These are phyloP conservation scores for Fusarium sp. DNA, from an alignment of 2,329 filamentous ascomycete species.

Conservation along the genomic window DNA sequence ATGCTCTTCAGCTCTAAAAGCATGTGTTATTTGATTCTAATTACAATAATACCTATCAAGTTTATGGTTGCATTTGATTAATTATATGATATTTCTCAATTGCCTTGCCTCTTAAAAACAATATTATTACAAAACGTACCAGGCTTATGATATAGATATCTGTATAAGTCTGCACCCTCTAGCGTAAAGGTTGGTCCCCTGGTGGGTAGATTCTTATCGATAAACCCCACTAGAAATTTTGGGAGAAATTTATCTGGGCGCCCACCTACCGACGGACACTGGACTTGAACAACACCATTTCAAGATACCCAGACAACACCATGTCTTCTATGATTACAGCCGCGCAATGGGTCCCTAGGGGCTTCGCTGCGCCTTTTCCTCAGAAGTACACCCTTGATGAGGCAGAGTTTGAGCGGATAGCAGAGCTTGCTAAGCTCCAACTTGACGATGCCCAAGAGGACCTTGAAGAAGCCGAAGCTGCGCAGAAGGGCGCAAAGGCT, in stretches of 20 bases:
- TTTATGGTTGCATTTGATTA: background rate
- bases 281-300: slow-evolving; percentile 34
- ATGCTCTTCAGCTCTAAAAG: background rate
- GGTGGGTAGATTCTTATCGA: slow-evolving; percentile 51
- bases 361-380: slow-evolving; percentile 81
- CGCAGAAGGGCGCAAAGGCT: slow-evolving; percentile 47
- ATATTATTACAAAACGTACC: background rate
- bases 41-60: background rate
- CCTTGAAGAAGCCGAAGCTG: slow-evolving; percentile 74
- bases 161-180: background rate
- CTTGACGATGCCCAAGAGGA: slow-evolving; percentile 94
- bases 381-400: slow-evolving; percentile 82
- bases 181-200: background rate
- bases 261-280: slow-evolving; percentile 27
- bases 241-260: slow-evolving; percentile 48
- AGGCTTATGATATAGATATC: no score
- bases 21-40: background rate
- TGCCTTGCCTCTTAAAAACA: background rate
- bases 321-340: slow-evolving; percentile 81
- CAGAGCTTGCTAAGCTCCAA: slow-evolving; percentile 79
- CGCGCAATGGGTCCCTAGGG: slow-evolving; percentile 80
- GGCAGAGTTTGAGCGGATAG: slow-evolving; percentile 80
- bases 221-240: slow-evolving; percentile 56
- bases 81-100: background rate
- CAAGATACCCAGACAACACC: slow-evolving; percentile 49